These are phyloP conservation scores for Epichloe festucae DNA, from an alignment of 2,329 filamentous ascomycete genomes.

Conservation along the genomic window DNA sequence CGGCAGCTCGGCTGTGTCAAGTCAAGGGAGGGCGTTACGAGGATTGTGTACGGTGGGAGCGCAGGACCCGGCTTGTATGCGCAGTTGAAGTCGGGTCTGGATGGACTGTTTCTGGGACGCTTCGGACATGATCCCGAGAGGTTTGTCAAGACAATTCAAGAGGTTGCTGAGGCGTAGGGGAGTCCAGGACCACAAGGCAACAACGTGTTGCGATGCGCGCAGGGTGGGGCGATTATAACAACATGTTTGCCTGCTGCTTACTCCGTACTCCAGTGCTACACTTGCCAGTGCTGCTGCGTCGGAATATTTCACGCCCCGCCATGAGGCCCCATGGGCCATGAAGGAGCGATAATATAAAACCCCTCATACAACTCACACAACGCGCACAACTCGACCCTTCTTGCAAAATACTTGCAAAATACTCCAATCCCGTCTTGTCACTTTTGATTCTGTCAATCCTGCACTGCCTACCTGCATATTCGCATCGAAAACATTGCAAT, in stretches of 20 bases:
- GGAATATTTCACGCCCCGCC: background rate
- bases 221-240: too few species aligned
- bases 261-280: too few species aligned
- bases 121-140: slow-evolving; percentile 68
- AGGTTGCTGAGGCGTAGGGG: slow-evolving; percentile 42
- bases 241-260: too few species aligned
- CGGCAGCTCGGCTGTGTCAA: slow-evolving; percentile 38
- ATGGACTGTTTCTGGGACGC: slow-evolving; percentile 69
- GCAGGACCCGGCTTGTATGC: slow-evolving; percentile 67
- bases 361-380: background rate
- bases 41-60: slow-evolving; percentile 72
- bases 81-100: slow-evolving; percentile 53
- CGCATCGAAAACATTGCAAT: background rate
- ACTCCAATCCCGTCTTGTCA: background rate
- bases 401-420: too few species aligned
- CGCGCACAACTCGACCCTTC: background rate
- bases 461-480: background rate
- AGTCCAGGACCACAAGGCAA: background rate
- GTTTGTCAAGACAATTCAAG: slow-evolving; percentile 57
- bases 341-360: background rate
- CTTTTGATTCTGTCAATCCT: background rate
- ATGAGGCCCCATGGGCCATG: too few species aligned
- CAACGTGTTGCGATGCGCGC: background rate
- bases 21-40: slow-evolving; percentile 40
- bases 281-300: background rate